phyloP scores from a whole-genome alignment of 371 early-diverging fungal genomes.

The Chytridium lagenaria region DNA sequence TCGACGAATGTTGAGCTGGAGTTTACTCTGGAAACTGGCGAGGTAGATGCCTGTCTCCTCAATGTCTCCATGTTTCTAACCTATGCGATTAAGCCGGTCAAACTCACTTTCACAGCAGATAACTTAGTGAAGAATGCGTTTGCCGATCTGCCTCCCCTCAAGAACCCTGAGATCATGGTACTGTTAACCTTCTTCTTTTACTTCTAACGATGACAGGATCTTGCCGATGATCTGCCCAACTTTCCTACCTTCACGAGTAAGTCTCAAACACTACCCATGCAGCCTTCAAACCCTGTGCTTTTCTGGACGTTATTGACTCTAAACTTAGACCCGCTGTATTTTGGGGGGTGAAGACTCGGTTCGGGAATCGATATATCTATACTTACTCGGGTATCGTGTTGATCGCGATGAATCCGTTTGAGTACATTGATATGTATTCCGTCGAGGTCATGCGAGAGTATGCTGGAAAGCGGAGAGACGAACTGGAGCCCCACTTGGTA shows the following conservation, averaged over 20 bases:
- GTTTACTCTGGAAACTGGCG: constrained; percentile 51
- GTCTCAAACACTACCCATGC: too few species aligned
- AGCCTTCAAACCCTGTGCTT: neutral
- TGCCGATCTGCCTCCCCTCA: constrained; percentile 80
- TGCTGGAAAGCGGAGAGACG: constrained; percentile 90
- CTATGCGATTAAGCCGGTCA: neutral
- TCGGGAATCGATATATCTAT: constrained; percentile 89
- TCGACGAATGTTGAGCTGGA: constrained; percentile 67
- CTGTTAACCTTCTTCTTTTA: neutral
- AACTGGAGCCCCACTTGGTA: constrained; percentile 95
- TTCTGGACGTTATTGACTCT: neutral
- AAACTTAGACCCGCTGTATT: constrained; percentile 69
- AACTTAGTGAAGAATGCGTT: constrained; percentile 68
- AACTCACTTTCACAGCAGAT: constrained; percentile 50
- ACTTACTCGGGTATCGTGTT: constrained; percentile 99
- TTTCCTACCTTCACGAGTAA: constrained; percentile 94
- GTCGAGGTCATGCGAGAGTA: constrained; percentile 89
- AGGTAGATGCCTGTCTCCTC: constrained; percentile 29
- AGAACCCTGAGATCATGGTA: constrained; percentile 71
- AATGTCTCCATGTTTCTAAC: neutral
- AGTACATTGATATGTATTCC: constrained; percentile 83
- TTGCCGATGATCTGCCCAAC: constrained; percentile 88
- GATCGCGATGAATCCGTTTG: constrained; percentile 98
- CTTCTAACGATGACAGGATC: constrained; percentile 57
- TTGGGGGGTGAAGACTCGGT: constrained; percentile 85